phyloP scores from a whole-genome alignment of 352 stramenopile genomes.

The Blastocystis sp. region DNA sequence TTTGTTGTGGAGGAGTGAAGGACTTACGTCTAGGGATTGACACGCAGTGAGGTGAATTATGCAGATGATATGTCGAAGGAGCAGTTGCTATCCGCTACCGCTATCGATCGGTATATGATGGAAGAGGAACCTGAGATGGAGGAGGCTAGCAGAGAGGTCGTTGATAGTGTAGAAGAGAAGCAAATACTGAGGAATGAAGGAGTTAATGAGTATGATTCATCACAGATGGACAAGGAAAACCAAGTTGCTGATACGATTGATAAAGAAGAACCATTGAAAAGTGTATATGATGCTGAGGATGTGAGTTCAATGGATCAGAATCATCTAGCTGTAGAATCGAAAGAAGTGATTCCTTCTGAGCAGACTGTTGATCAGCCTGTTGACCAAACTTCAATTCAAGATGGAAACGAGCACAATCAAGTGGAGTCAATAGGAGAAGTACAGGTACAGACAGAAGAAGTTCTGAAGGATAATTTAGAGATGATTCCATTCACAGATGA shows the following conservation, averaged over 20 bases:
- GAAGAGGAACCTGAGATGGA: not conserved
- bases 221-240: not conserved
- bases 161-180: not conserved
- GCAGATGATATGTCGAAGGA: slow-evolving; percentile 27
- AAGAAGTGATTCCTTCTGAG: no score
- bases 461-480: not conserved
- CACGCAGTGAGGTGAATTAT: slow-evolving; percentile 1
- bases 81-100: not conserved
- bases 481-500: not conserved
- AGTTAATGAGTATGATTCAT: not conserved
- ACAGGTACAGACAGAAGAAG: not conserved
- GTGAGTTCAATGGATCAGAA: not conserved
- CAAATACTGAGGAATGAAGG: not conserved
- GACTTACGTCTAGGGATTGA: not conserved
- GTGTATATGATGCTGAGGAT: not conserved
- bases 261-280: not conserved
- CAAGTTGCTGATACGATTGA: not conserved
- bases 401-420: no score
- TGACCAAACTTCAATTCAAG: no score
- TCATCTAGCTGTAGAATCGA: not conserved
- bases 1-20: not conserved
- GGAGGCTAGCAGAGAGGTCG: not conserved
- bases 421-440: no score
- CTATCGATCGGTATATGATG: not conserved
- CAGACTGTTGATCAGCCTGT: no score